phyloP scores from a whole-genome alignment of 2,329 filamentous ascomycete genomes.

The Orbilia blumenaviensis region DNA sequence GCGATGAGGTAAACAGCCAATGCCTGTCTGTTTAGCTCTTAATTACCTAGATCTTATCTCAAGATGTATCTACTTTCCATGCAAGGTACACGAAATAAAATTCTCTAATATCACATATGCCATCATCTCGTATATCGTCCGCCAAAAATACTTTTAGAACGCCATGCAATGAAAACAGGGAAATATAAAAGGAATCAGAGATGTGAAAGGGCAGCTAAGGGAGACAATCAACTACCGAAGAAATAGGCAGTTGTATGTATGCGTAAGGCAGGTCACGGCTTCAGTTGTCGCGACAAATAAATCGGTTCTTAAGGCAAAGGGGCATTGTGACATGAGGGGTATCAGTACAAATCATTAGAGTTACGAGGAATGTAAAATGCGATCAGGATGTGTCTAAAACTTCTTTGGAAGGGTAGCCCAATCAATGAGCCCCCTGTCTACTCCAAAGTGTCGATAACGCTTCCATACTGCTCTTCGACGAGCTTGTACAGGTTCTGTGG shows the following conservation, averaged over 20 bases:
- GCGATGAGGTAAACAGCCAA: conserved; percentile 6
- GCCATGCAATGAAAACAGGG: conserved; percentile 12
- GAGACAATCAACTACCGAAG: too few species aligned
- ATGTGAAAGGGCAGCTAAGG: too few species aligned
- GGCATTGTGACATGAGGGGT: conserved; percentile 12
- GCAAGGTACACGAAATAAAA: conserved; percentile 6
- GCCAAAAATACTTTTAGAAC: conserved; percentile 12
- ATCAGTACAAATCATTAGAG: conserved; percentile 8
- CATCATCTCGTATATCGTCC: conserved; percentile 7
- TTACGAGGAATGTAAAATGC: not conserved
- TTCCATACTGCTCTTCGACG: conserved; percentile 51
- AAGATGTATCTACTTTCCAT: not conserved
- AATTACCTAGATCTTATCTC: not conserved
- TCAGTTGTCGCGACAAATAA: not conserved
- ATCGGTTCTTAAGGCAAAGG: not conserved
- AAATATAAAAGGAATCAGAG: not conserved
- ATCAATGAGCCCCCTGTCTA: not conserved
- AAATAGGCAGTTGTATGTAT: too few species aligned
- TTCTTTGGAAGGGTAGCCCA: not conserved
- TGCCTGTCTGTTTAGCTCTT: not conserved
- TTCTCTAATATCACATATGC: not conserved
- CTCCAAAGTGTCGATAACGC: conserved; percentile 23
- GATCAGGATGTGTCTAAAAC: not conserved
- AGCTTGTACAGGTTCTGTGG: conserved; percentile 50
- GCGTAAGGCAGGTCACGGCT: not conserved